Percentiles rank a stretch among this genome's conserved stretches.
Conservation (phyloP, 2,329 filamentous ascomycete species). For the Phoma sp. region DNA sequence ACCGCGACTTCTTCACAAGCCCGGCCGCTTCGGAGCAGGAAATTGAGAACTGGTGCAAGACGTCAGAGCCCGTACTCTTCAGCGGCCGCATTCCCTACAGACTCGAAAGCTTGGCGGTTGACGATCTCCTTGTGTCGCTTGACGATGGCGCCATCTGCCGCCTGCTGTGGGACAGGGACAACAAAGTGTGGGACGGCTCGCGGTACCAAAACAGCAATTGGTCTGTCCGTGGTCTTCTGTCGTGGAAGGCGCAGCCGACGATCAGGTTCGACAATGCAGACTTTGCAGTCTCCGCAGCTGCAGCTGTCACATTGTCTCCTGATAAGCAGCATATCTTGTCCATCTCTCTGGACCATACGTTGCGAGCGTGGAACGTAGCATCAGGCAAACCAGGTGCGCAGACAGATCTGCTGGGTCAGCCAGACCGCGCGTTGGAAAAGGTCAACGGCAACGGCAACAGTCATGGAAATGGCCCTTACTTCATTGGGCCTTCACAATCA, state of each 20-base stretch:
- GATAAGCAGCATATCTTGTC: constrained; percentile 70
- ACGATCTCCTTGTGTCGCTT: constrained; percentile 80
- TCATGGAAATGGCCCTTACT: constrained; percentile 64
- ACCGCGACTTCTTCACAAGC: constrained; percentile 81
- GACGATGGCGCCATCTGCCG: constrained; percentile 79
- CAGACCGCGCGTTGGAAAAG: constrained; percentile 67
- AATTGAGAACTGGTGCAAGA: constrained; percentile 78
- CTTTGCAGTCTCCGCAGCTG: constrained; percentile 65
- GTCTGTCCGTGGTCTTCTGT: constrained; percentile 67
- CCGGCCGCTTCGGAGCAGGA: constrained; percentile 74
- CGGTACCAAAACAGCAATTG: constrained; percentile 78
- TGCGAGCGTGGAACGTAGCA: constrained; percentile 89
- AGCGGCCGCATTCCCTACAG: constrained; percentile 81
- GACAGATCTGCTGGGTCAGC: constrained; percentile 77
- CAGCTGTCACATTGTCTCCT: constrained; percentile 61
- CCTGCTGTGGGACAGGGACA: constrained; percentile 55
- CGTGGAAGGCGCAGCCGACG: constrained; percentile 70
- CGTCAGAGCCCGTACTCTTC: constrained; percentile 75
- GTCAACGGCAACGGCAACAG: constrained; percentile 44
- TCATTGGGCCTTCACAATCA: constrained; percentile 79
- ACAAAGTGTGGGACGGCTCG: constrained; percentile 69
- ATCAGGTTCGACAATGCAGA: constrained; percentile 73
- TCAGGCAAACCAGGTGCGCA: constrained; percentile 79
- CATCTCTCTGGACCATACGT: constrained; percentile 84
- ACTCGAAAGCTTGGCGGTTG: constrained; percentile 74